A percentile compares a stretch with the other conserved stretches of the same genome.
Conservation (phyloP, 1,139 yeast species). For the Arxiozyma bovina region DNA sequence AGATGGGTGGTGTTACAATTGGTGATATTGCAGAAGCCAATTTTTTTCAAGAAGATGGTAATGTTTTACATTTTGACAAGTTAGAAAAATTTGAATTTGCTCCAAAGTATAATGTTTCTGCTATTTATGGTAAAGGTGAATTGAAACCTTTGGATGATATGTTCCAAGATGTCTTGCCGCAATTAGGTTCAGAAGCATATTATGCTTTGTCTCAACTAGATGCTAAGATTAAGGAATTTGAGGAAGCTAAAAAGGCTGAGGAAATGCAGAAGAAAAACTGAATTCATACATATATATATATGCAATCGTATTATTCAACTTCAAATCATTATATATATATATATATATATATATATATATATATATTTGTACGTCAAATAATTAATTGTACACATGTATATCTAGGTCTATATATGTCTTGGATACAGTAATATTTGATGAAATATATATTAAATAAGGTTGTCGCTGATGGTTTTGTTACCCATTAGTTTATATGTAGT, state of each 20-base stretch:
- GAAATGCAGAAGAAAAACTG: conserved; percentile 35
- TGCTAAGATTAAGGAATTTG: conserved; percentile 68
- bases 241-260: conserved; percentile 26
- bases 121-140: conserved; percentile 92
- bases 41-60: conserved; percentile 95
- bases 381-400: no score
- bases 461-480: no score
- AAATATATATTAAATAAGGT: no score
- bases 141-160: conserved; percentile 89
- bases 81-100: conserved; percentile 86
- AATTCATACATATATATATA: conserved; percentile 22
- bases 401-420: neutral
- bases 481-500: neutral
- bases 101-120: conserved; percentile 82
- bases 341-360: no score
- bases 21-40: conserved; percentile 93
- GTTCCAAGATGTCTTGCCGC: conserved; percentile 91
- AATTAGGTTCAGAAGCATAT: conserved; percentile 93
- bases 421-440: neutral
- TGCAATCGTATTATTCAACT: no score
- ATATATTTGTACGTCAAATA: neutral
- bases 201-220: conserved; percentile 86
- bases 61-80: conserved; percentile 90
- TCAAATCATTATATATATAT: no score
- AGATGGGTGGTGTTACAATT: conserved; percentile 81